Conservation (phyloP, 139 green algal species). For the Pleodorina starrii region DNA sequence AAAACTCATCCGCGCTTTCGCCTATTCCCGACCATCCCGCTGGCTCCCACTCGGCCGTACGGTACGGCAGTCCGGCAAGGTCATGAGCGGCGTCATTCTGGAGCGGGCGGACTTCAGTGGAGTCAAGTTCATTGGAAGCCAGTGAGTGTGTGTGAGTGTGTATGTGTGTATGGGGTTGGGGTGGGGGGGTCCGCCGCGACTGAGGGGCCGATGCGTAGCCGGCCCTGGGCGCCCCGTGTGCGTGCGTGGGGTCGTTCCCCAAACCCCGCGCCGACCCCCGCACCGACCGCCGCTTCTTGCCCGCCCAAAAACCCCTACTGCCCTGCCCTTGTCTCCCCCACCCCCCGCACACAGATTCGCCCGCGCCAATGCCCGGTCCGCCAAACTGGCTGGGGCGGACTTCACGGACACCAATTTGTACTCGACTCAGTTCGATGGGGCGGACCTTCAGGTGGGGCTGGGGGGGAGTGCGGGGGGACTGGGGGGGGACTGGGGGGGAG, state of each 20-base stretch:
- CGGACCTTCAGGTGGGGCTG: conserved; percentile 57
- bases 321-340: too few species aligned
- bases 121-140: conserved; percentile 60
- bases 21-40: background rate
- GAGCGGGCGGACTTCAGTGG: conserved; percentile 63
- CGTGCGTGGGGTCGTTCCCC: too few species aligned
- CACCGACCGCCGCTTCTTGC: too few species aligned
- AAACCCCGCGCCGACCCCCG: too few species aligned
- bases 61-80: conserved; percentile 57
- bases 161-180: background rate
- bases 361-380: conserved; percentile 56
- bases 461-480: background rate
- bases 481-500: background rate
- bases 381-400: conserved; percentile 57
- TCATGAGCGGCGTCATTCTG: conserved; percentile 71
- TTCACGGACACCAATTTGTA: conserved; percentile 72
- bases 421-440: conserved; percentile 70
- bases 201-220: too few species aligned
- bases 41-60: background rate
- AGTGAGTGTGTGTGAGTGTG: conserved; percentile 19
- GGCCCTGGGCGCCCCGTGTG: too few species aligned
- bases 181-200: too few species aligned
- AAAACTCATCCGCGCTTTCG: too few species aligned
- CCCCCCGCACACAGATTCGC: conserved; percentile 71
- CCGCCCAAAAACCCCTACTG: too few species aligned